A percentile compares a stretch with the other conserved stretches of the same genome.
These are phyloP conservation scores for Mycena venus DNA, from an alignment of 768 basidiomycete genomes.

Conservation along the genomic window DNA sequence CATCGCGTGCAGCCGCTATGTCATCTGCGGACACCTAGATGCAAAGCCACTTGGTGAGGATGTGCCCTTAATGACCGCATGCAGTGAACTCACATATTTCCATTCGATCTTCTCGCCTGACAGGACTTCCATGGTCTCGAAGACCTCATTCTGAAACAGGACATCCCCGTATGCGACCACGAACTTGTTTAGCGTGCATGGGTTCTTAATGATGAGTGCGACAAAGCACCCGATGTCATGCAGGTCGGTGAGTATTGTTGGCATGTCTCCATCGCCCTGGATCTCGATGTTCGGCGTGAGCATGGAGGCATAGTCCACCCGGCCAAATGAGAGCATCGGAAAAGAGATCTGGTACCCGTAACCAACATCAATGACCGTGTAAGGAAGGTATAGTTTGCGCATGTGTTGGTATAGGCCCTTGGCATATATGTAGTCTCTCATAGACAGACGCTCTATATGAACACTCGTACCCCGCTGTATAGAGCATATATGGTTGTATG, in stretches of 20 bases:
- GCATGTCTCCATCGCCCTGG: slow-evolving; percentile 35
- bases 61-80: neutral
- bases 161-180: slow-evolving; percentile 45
- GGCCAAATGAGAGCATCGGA: slow-evolving; percentile 23
- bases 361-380: slow-evolving; percentile 50
- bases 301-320: slow-evolving; percentile 21
- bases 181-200: slow-evolving; percentile 45
- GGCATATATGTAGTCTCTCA: too few relatives aligned
- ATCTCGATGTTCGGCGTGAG: slow-evolving; percentile 15
- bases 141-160: slow-evolving; percentile 37
- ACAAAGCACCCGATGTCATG: slow-evolving; percentile 44
- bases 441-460: too few relatives aligned
- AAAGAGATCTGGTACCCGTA: slow-evolving; percentile 44
- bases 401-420: too few relatives aligned
- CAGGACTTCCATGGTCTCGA: slow-evolving; percentile 34
- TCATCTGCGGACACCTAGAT: slow-evolving; percentile 10
- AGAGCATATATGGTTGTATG: too few relatives aligned
- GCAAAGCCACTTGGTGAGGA: neutral
- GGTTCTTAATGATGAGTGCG: slow-evolving; percentile 45
- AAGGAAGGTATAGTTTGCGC: slow-evolving; percentile 35
- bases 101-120: slow-evolving; percentile 39
- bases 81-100: slow-evolving; percentile 11
- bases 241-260: slow-evolving; percentile 37
- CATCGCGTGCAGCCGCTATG: neutral
- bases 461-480: too few relatives aligned